Base-by-base conservation (phyloP, 2,329 filamentous ascomycete genomes). In the Penicillium concentricum region DNA sequence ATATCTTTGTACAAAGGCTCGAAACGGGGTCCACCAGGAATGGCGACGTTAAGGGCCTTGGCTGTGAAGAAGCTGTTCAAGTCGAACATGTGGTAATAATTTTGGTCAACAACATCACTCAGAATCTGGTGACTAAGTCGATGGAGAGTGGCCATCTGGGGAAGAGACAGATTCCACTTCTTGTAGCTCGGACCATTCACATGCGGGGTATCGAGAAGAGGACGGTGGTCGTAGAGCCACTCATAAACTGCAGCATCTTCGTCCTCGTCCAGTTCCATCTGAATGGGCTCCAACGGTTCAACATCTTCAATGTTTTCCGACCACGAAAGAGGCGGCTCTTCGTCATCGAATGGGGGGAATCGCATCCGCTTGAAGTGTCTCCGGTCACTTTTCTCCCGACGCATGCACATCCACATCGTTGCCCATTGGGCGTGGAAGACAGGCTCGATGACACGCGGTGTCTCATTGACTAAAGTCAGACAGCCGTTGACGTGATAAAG, bases 381-480 rank as follows among this genome's bases (percentile, higher is more conserved):
- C 75, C 94, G 82, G 70, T 99, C 94, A 71, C 92, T 94, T 82
- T 99, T 99, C 74, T 99, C 94, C 67, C 95, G 89, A 67, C 94
- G 87, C 94, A 99, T 99, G 43, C 90, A 91, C 26, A 96, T 88
- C 94, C 94, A 99, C 94, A 99, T 99, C 53, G 93, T 96, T 13
- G 94, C 94, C 94, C 94, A 99, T 74, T 99, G 94, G 56, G 94
- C 94, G 72, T 97, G 92, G 76, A 96, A 99, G 4, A 99, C 90
- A 0, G 94, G 94, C 72, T 97, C 94, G 69, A 99, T 97, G 54
- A 99, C 95, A 67, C 95, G 86, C 15, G 95, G 94, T 7, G 88
- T 91, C 79, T 99, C 94, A 74, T 99, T 99, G 69, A 99, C 95
- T 54, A 99, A 79, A 2, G 94, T 99, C 76, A 99, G 77, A 71